These are phyloP conservation scores for Solidago caesia DNA, from an alignment of 129 eudicot species.

Conservation along the genomic window DNA sequence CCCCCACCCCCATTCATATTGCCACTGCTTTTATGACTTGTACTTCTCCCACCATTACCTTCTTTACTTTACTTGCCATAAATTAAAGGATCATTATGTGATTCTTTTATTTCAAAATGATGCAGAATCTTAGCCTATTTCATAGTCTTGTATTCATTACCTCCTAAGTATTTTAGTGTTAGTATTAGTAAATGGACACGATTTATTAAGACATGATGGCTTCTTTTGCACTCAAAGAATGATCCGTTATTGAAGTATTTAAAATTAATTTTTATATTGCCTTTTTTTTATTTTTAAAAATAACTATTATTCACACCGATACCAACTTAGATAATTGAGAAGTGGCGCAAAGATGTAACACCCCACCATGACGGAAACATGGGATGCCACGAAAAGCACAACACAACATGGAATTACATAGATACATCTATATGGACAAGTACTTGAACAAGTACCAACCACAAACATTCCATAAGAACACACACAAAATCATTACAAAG, in stretches of 20 bases:
- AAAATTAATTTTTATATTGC: neutral
- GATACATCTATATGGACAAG: no score
- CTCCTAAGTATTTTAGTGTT: neutral
- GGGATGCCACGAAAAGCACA: no score
- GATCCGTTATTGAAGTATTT: neutral
- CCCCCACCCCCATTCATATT: constrained; percentile 10
- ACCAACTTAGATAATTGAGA: no score
- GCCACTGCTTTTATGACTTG: constrained; percentile 23
- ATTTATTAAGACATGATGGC: neutral
- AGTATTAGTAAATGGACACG: neutral
- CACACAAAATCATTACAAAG: no score
- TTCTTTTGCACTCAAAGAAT: constrained; percentile 23
- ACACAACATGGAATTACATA: no score
- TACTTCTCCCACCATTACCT: constrained; percentile 14
- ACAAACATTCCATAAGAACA: no score
- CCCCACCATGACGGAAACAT: no score
- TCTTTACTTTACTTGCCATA: neutral
- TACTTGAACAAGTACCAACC: no score
- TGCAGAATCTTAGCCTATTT: neutral
- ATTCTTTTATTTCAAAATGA: neutral
- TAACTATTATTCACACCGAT: no score
- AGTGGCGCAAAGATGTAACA: no score
- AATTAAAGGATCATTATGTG: neutral
- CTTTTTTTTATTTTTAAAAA: neutral
- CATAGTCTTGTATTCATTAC: neutral